These are phyloP conservation scores for Solanum bulbocastanum DNA, from an alignment of 257 asterid species.

Conservation along the genomic window DNA sequence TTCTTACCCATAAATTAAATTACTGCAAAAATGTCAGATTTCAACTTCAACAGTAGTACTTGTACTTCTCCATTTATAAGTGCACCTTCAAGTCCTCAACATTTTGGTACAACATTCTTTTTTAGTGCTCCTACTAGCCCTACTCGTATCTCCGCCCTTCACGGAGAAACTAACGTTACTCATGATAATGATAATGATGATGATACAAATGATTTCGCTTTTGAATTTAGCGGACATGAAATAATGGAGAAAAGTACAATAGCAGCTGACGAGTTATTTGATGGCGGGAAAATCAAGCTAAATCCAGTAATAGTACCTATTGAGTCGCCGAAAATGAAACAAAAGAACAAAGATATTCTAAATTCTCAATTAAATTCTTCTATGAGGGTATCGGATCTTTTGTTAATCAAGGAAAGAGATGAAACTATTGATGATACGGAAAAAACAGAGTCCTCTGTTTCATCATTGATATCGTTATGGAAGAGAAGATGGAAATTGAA, in stretches of 20 bases:
- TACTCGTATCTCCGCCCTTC: constrained; percentile 15
- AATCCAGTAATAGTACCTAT: neutral
- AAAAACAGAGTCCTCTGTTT: neutral
- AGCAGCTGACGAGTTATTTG: constrained; percentile 90
- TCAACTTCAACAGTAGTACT: constrained; percentile 46
- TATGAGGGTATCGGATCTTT: constrained; percentile 49
- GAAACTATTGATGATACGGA: constrained; percentile 9
- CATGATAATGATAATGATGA: constrained; percentile 1
- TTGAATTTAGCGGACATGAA: constrained; percentile 63
- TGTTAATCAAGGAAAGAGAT: neutral
- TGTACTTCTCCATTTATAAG: constrained; percentile 49
- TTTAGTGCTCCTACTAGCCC: constrained; percentile 66
- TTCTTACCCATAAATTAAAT: neutral
- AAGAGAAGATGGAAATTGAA: constrained; percentile 71
- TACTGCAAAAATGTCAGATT: neutral
- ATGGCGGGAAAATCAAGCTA: constrained; percentile 68
- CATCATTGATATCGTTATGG: constrained; percentile 30
- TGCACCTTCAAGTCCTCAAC: constrained; percentile 59
- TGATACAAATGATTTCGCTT: constrained; percentile 39
- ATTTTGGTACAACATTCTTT: constrained; percentile 20
- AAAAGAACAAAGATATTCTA: constrained; percentile 25
- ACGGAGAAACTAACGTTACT: neutral
- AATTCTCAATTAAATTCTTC: neutral
- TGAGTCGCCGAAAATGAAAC: constrained; percentile 35
- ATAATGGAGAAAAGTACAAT: constrained; percentile 26